These are phyloP conservation scores for Candida sp. DNA, from an alignment of 1,139 yeast species.

Conservation along the genomic window DNA sequence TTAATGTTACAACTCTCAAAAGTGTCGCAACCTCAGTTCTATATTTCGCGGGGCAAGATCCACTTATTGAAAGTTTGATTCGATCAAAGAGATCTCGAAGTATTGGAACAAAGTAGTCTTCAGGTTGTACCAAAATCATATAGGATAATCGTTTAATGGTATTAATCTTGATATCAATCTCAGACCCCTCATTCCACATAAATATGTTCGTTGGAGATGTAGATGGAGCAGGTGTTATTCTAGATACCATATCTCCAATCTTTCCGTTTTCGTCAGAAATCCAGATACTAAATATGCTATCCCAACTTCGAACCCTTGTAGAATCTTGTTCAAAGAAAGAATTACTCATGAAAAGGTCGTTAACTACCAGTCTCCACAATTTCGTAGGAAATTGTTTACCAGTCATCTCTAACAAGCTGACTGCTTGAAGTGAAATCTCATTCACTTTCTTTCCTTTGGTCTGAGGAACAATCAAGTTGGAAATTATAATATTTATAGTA, in stretches of 20 bases:
- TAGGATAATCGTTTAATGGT: constrained; percentile 60
- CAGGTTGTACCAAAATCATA: constrained; percentile 57
- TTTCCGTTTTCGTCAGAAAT: constrained; percentile 55
- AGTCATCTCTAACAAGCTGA: constrained; percentile 35
- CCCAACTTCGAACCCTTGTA: constrained; percentile 42
- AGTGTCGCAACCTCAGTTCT: constrained; percentile 51
- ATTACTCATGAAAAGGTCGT: constrained; percentile 51
- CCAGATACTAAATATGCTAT: constrained; percentile 53
- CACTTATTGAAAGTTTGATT: constrained; percentile 40
- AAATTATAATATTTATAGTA: constrained; percentile 41
- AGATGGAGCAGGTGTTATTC: constrained; percentile 44
- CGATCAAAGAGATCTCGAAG: constrained; percentile 51
- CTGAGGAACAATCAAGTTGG: constrained; percentile 42
- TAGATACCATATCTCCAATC: constrained; percentile 49
- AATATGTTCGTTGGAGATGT: constrained; percentile 56
- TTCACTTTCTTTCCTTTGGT: constrained; percentile 35
- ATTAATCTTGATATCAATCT: constrained; percentile 46
- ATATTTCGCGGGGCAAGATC: constrained; percentile 28
- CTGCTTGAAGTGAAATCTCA: constrained; percentile 27
- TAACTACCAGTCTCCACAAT: constrained; percentile 49
- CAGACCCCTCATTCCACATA: constrained; percentile 73
- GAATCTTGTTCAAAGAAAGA: constrained; percentile 36
- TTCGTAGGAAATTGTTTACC: constrained; percentile 38
- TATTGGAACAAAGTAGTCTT: constrained; percentile 48
- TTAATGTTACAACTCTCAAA: constrained; percentile 60